These are phyloP conservation scores for Pseudogymnoascus destructans DNA, from an alignment of 2,329 filamentous ascomycete species.

Conservation along the genomic window DNA sequence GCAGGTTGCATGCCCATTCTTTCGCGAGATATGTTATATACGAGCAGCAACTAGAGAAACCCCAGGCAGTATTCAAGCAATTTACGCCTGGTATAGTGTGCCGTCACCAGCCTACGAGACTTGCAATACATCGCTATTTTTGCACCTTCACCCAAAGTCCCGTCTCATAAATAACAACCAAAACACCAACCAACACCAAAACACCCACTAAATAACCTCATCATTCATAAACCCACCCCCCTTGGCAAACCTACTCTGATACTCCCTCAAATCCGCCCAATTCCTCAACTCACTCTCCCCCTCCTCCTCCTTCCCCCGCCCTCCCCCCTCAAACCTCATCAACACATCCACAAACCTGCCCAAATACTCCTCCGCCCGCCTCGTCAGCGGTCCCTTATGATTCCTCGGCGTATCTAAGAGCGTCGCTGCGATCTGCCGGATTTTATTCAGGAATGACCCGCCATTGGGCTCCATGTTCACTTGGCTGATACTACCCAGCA, in stretches of 20 bases:
- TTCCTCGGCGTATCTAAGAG: slow-evolving; percentile 50
- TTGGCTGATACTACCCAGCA: slow-evolving; percentile 67
- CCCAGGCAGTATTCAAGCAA: too few relatives aligned
- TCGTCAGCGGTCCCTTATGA: slow-evolving; percentile 37
- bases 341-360: slow-evolving; percentile 61
- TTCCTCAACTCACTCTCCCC: slow-evolving; percentile 64
- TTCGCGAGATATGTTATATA: too few relatives aligned
- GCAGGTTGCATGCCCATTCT: too few relatives aligned
- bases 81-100: too few relatives aligned
- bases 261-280: slow-evolving; percentile 70
- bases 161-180: background rate
- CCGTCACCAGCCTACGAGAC: background rate
- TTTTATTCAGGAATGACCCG: slow-evolving; percentile 62
- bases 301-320: slow-evolving; percentile 34
- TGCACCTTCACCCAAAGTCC: background rate
- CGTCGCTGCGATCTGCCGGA: slow-evolving; percentile 71
- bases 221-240: slow-evolving; percentile 40
- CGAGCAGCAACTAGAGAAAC: too few relatives aligned
- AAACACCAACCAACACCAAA: background rate
- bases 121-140: background rate
- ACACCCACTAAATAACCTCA: slow-evolving; percentile 8
- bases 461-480: slow-evolving; percentile 69
- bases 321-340: slow-evolving; percentile 47
- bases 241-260: slow-evolving; percentile 59
- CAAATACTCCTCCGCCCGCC: slow-evolving; percentile 58